Conservation (phyloP, 1,139 yeast genomes). For the Lodderomyces beijingensis region DNA sequence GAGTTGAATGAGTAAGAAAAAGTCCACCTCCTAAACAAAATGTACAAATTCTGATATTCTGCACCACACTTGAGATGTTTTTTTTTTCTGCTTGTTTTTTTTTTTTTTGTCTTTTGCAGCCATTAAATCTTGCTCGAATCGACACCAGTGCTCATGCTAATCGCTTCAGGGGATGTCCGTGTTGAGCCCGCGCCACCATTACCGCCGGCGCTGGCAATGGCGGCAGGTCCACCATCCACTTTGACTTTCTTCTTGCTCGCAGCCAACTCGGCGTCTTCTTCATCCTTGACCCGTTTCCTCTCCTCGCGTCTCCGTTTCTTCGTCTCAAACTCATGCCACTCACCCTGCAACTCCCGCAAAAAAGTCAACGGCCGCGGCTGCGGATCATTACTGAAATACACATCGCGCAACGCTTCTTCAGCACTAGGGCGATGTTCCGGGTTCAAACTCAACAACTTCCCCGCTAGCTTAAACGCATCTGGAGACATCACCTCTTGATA, state of each 20-base stretch:
- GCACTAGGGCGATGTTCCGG: conserved; percentile 77
- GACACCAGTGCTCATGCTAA: conserved; percentile 1
- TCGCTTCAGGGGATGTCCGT: conserved; percentile 1
- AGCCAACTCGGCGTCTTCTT: conserved; percentile 15
- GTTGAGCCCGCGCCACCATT: not conserved
- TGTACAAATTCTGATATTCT: too few species aligned
- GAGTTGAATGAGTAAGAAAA: too few species aligned
- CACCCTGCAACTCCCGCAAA: conserved; percentile 60
- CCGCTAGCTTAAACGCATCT: conserved; percentile 63
- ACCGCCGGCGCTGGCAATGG: too few species aligned
- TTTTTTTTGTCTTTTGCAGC: conserved; percentile 6
- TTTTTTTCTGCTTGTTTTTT: not conserved
- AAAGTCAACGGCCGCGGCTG: conserved; percentile 52
- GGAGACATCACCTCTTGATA: conserved; percentile 47
- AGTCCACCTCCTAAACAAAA: too few species aligned
- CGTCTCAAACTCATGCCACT: conserved; percentile 97
- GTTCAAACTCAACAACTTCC: conserved; percentile 57
- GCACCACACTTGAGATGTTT: not conserved
- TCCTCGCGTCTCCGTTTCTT: conserved; percentile 72
- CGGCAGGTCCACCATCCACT: too few species aligned
- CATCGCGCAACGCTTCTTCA: conserved; percentile 79
- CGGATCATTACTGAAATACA: conserved; percentile 71
- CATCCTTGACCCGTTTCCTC: conserved; percentile 42
- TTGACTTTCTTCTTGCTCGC: conserved; percentile 8
- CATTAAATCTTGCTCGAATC: conserved; percentile 1